Base-by-base conservation (phyloP, 768 basidiomycete species). In the Boletellus ananas region DNA sequence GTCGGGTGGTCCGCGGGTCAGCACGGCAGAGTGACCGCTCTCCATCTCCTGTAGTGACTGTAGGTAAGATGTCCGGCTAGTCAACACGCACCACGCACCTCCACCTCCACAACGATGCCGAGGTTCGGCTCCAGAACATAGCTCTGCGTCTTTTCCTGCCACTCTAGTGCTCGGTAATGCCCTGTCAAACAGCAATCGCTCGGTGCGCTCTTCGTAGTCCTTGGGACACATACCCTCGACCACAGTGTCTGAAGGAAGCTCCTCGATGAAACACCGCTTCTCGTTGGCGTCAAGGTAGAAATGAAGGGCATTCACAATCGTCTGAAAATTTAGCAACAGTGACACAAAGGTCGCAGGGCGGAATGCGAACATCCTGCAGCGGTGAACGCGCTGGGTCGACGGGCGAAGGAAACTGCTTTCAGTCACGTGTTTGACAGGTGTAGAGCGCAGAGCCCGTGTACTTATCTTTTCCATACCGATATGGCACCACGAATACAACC, bases 251-350 rank as follows among this genome's bases (percentile, higher is more conserved):
- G 84, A 83, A 12, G 96, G 95, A 17, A 98, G 74, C 67, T 99
- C 96, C 65, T 98, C 96, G 51, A 98, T 80, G 72, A 98, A 98
- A 68, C 96, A 99, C 42, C 89, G 80, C 62, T 87, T 85, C 69
- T 96, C 91, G 63, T 90, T 88, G 16, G 93, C 85, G 65, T 96
- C 93, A 50, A 99, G 81, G 67, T 99, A 99, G 70, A 98, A 96
- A 66, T 99, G 96, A 23, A 99, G 84, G 25, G 90, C 92, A 65
- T 85, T 79, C 16, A 74, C 77, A 17, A 76, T 63, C 35, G 74
- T 70, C 20, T 72, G 66, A 55, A 75, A 57, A 47, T 72, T 60
- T 50, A 77, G 69, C 16, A 75, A 72, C 38, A 73, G 63, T 57
- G 68, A 61, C 39, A 71, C 62, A 35, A 74, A 56, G 40, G 42